Conservation (phyloP, 2,329 filamentous ascomycete species). For the Sclerotinia sclerotiorum region DNA sequence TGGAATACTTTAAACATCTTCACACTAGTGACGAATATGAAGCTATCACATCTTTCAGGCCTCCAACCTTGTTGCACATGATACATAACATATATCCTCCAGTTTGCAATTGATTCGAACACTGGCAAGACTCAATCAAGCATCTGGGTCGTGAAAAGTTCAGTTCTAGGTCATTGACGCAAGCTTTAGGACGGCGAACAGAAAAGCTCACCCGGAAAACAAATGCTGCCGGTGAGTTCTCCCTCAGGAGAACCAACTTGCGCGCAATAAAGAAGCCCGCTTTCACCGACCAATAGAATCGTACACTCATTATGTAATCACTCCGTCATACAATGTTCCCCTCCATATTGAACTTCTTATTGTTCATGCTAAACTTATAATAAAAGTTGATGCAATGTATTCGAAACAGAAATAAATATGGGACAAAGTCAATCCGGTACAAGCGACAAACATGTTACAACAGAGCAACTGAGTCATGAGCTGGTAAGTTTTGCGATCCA, state of each 20-base stretch:
- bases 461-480: slow-evolving; percentile 40
- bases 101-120: too few species aligned
- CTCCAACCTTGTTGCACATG: too few species aligned
- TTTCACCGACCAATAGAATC: neutral
- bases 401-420: slow-evolving; percentile 32
- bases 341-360: neutral
- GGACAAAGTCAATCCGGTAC: slow-evolving; percentile 41
- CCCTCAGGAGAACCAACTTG: neutral
- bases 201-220: neutral
- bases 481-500: slow-evolving; percentile 33
- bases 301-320: neutral
- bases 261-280: neutral
- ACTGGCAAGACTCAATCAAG: neutral
- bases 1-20: too few species aligned
- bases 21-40: too few species aligned
- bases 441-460: slow-evolving; percentile 33
- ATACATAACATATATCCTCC: too few species aligned
- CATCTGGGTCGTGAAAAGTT: neutral
- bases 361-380: neutral
- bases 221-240: neutral
- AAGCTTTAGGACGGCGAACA: neutral
- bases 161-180: neutral
- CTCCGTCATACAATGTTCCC: neutral
- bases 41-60: too few species aligned
- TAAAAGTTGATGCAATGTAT: slow-evolving; percentile 2